Base-by-base conservation (phyloP, 2,329 filamentous ascomycete species). In the Aureobasidium sp. region DNA sequence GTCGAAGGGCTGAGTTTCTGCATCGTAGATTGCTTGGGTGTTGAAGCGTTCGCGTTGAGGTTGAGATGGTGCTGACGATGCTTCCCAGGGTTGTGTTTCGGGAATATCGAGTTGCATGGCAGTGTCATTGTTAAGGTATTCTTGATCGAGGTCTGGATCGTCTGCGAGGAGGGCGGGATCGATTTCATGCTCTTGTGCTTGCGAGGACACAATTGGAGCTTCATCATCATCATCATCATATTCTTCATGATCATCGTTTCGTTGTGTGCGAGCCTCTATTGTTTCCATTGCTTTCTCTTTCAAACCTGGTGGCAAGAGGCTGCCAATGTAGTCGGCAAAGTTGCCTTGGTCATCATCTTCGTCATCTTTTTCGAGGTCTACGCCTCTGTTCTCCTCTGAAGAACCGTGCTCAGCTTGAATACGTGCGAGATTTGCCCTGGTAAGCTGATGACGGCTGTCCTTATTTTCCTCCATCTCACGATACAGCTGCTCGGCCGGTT, bases 11-110 rank as follows among this genome's bases (percentile, higher is more conserved):
- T 64, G 11, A 56, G 62, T 17, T 50, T 64, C 63, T 12, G 60
- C 61, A 29, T 63, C 58, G 27, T 66, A 53, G 35, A 68, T 65
- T 27, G 63, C 63, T 56, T 69, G 66, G 4, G 67, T 68, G 35
- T 59, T 51, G 19, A 53, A 19, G 4, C 45, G 14, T 29, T 54
- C 22, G 6, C n/a, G 7, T 35, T 29, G 24, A n/a, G 34, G 16
- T 10, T 14, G 21, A 16, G 44, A 50, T 2, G 25, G 25, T 8
- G n/a, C n/a, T 2, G 37, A 37, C 7, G 53, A 51, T 1, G 6
- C 16, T 22, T 39, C 38, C 30, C 35, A 30, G 1, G 21, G 11
- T 6, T 34, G 27, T 7, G 30, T 47, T 10, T 14, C 8, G 7
- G 32, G 24, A 12, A n/a, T 19, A 12, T 38, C 35, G 6, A 44